Base-by-base conservation (phyloP, 2,329 filamentous ascomycete species). In the Aspergillus flavus region DNA sequence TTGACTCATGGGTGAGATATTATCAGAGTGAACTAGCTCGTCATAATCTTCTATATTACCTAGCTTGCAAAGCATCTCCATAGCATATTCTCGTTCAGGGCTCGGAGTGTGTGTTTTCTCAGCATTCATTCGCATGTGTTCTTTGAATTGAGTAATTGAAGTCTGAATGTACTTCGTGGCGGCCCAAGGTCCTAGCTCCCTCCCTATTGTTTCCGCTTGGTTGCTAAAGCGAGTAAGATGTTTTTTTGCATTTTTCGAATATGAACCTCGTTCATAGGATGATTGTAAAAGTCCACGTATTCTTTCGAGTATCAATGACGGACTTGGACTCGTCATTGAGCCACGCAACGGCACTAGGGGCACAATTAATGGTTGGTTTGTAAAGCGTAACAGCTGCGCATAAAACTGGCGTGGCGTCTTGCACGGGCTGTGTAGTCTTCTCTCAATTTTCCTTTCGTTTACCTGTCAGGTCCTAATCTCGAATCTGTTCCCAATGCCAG, bases 361-460 rank as follows among this genome's bases (percentile, higher is more conserved):
- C 43, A 23, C 43, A 46, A 46, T 46, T n/a, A 23, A 46, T 23
- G n/a, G n/a, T 46, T 46, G 43, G 10, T 23, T 46, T 9, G 43
- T 46, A 23, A 23, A 46, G 9, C n/a, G 43, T 3, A 46, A 16
- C n/a, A 46, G 43, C 43, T 21, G 43, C n/a, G 43, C 43, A 12
- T 46, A 46, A 7, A 23, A 46, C 43, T 46, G 16, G 39, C 43
- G 50, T 16, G 61, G 61, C 3, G 57, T 63, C 16, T 26, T 63
- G 50, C 61, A 59, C n/a, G 59, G 19, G 23, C 57, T 56, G 30
- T 55, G 23, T 19, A 63, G 21, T 10, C 41, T 56, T 28, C 14
- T 58, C 36, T 62, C 60, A 11, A 52, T 16, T 10, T n/a, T 4
- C n/a, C 43, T 46, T 21, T 46, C 10, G 3, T 11, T 23, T 46